Evolutionary conservation across 306 rosid genomes (phyloP), one percentile per base, ranked within the genome.

Genomic region (Cajanus cajan): DNA sequence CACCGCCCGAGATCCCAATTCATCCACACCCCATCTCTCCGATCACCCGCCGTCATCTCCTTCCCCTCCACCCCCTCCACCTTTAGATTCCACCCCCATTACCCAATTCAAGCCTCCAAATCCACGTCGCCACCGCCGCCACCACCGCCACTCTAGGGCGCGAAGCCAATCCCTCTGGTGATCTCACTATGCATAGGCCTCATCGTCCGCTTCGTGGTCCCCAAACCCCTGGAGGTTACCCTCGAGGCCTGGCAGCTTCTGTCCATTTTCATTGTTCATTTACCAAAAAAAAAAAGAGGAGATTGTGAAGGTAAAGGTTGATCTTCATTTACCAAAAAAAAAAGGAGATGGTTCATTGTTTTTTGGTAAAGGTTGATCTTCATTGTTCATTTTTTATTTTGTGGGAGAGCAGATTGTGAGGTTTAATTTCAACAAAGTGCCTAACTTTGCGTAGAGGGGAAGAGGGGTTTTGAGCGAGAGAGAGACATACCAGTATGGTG

Each of bases 171-270:
- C 22, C 98, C 99, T n/a, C 84, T 95, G 0, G 5, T 84, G 0
- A 65, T 93, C 55, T 91, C 96, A 8, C 7, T 95, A 8, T 73
- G 72, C 24, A 44, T 95, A 2, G 99, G 99, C 31, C 83, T 95
- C 47, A 59, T 79, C 37, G 83, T 95, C 15, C 88, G 94, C 0
- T 93, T 88, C 81, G 19, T 90, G 19, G 83, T 95, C 37, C 98
- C 97, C 2, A 91, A 81, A 57, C 99, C 99, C 4, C 84, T 72
- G 4, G 89, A 90, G 63, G 96, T 95, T 6, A 73, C 96, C 0
- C 19, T 87, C 1, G 89, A 95, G 50, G 97, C 97, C 4, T 95
- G 99, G 99, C 98, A 95, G 8, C 84, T 95, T 70, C 96, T 95
- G 9, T 81, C 98, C 2, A 93, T 95, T 69, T 95, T 95, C 86